phyloP scores from a whole-genome alignment of 768 basidiomycete species.

The Hypholoma sublateritium region DNA sequence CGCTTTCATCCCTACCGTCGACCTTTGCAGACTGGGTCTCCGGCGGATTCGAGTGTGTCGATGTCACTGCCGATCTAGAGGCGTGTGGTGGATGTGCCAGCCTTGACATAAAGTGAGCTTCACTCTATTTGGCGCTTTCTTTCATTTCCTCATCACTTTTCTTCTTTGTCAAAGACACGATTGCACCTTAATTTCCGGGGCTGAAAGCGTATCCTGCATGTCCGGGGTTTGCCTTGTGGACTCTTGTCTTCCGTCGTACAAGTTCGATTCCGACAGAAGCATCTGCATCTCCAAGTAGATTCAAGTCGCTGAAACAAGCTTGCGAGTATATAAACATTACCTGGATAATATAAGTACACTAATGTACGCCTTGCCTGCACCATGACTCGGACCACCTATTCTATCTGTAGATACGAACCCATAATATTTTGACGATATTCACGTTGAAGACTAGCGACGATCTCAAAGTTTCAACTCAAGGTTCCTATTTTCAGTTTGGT shows the following conservation, averaged over 20 bases:
- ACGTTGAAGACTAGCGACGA: no score
- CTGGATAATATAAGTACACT: no score
- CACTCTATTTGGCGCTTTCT: neutral
- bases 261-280: constrained; percentile 4
- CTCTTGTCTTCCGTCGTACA: constrained; percentile 7
- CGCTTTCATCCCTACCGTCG: constrained; percentile 9
- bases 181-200: constrained; percentile 11
- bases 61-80: constrained; percentile 11
- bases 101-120: constrained; percentile 12
- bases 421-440: no score
- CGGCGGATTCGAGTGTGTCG: constrained; percentile 12
- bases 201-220: constrained; percentile 10
- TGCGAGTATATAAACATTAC: neutral
- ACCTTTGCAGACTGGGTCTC: constrained; percentile 7
- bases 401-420: no score
- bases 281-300: constrained; percentile 10
- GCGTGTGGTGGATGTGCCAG: constrained; percentile 15
- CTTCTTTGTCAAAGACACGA: constrained; percentile 9
- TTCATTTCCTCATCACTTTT: neutral
- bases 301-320: neutral
- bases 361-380: no score
- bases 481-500: no score
- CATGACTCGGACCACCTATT: no score
- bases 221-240: constrained; percentile 11
- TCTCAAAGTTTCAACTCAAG: no score